Conservation (phyloP, 2,329 filamentous ascomycete species). For the Thermomyces lanuginosus region DNA sequence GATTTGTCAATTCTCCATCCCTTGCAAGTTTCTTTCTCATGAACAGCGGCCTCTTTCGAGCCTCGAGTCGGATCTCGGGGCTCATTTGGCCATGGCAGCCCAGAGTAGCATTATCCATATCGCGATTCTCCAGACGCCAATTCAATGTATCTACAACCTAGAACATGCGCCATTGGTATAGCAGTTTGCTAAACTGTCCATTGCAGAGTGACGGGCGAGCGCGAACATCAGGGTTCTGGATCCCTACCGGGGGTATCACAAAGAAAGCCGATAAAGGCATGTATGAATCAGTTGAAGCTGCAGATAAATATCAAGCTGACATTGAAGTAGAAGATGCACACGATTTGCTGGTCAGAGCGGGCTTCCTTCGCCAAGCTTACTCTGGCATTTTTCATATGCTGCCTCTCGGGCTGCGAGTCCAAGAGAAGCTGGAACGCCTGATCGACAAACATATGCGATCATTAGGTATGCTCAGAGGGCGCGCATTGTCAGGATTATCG, state of each 20-base stretch:
- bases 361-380: constrained; percentile 65
- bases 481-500: no score
- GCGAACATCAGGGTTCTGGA: constrained; percentile 61
- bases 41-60: constrained; percentile 13
- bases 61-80: constrained; percentile 12
- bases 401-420: constrained; percentile 70
- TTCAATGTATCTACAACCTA: no score
- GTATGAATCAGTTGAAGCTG: not conserved
- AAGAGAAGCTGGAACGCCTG: constrained; percentile 69
- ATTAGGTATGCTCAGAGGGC: constrained; percentile 37
- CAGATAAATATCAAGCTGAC: constrained; percentile 1
- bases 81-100: constrained; percentile 16
- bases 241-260: constrained; percentile 55
- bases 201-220: constrained; percentile 38
- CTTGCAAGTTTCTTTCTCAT: constrained; percentile 8
- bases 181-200: constrained; percentile 1
- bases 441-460: constrained; percentile 80
- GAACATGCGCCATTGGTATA: no score
- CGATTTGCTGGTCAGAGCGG: constrained; percentile 50
- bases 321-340: constrained; percentile 39
- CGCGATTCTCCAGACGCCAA: no score
- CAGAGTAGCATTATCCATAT: no score
- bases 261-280: constrained; percentile 31
- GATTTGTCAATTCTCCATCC: not conserved
- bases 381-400: constrained; percentile 85